A percentile compares a stretch with the other conserved stretches of the same genome.
Evolutionary conservation across 768 basidiomycete genomes (phyloP).

Genomic region (Rhodotorula sphaerocarpa): DNA sequence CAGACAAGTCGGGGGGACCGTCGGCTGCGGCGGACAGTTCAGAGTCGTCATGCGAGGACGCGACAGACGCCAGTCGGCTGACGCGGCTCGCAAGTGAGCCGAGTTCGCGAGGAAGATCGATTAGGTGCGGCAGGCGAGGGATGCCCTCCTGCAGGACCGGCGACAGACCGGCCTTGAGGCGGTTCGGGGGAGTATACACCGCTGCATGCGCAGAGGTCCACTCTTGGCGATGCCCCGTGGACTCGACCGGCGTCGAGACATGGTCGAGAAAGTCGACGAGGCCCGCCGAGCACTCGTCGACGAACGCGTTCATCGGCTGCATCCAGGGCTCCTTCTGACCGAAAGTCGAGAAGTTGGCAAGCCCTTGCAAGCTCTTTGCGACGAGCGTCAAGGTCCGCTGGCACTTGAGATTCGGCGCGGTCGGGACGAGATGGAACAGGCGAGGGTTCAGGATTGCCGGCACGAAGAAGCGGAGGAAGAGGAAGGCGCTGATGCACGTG

Average conservation of each 20-base stretch:
- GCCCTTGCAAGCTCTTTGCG: conserved; percentile 79
- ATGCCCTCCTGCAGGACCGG: conserved; percentile 52
- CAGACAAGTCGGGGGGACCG: conserved; percentile 12
- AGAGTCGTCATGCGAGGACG: conserved; percentile 55
- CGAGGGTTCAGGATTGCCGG: conserved; percentile 85
- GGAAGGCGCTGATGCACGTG: conserved; percentile 81
- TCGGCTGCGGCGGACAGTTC: neutral
- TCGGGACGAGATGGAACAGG: conserved; percentile 63
- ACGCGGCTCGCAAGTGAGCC: conserved; percentile 68
- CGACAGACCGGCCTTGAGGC: conserved; percentile 21
- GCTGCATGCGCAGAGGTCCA: conserved; percentile 33
- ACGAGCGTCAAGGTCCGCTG: conserved; percentile 75
- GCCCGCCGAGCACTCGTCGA: conserved; percentile 54
- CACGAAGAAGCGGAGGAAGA: conserved; percentile 80
- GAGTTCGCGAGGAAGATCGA: conserved; percentile 71
- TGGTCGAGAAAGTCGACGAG: conserved; percentile 64
- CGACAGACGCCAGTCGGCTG: conserved; percentile 53
- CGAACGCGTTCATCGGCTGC: conserved; percentile 66
- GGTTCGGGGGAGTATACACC: conserved; percentile 29
- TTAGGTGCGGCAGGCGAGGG: conserved; percentile 57
- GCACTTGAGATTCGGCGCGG: conserved; percentile 31
- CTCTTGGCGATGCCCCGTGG: conserved; percentile 17
- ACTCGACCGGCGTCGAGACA: conserved; percentile 35
- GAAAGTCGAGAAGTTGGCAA: conserved; percentile 59
- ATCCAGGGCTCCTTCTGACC: conserved; percentile 65